Evolutionary conservation across 2,329 filamentous ascomycete species (phyloP), one percentile per base, ranked within the genome.

Genomic region (Neofusicoccum parvum): DNA sequence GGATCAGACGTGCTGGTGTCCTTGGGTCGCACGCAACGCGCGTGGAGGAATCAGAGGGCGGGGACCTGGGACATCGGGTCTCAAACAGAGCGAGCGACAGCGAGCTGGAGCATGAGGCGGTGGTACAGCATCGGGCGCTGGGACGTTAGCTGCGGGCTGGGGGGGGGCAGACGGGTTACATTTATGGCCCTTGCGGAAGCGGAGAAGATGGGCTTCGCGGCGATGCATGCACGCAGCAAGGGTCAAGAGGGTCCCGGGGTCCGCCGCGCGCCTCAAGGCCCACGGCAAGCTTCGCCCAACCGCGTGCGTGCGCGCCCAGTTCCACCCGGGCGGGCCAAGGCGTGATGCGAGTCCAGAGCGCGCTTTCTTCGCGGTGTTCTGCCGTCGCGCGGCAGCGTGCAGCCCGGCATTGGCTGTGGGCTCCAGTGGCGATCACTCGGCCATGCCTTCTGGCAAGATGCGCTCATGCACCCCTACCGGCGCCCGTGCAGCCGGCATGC

Each of bases 161-260:
- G 54, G 20, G 54, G 20, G 41, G 43, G 62, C 62, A 50, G 50
- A 43, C 5, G 37, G 46, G 49, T 64, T 64, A 37, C 62, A 64
- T 64, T 64, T 64, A 64, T 32, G 62, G 49, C 39, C 39, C 62
- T 37, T 54, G 62, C 49, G 49, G 46, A 45, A 64, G 62, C 62
- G 62, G 49, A 64, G 62, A 64, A 60, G 56, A 60, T 45, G 39
- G 53, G 34, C 48, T 51, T 7, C 41, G 10, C 27, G 15, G 23
- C 23, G 27, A 23, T 36, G 54, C 54, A 59, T 46, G 54, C 54
- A 23, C 53, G 37, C 53, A 56, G 60, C 60, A 54, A 64, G 48
- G 62, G 59, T 41, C 43, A 23, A 48, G 14, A 34, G 32, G 50
- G 12, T 20, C 41, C 56, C 56, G 56, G 54, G 45, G 20, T 49